Evolutionary conservation across 257 asterid genomes (phyloP), one percentile per base, ranked within the genome.

Genomic region (Solanum microdontum): DNA sequence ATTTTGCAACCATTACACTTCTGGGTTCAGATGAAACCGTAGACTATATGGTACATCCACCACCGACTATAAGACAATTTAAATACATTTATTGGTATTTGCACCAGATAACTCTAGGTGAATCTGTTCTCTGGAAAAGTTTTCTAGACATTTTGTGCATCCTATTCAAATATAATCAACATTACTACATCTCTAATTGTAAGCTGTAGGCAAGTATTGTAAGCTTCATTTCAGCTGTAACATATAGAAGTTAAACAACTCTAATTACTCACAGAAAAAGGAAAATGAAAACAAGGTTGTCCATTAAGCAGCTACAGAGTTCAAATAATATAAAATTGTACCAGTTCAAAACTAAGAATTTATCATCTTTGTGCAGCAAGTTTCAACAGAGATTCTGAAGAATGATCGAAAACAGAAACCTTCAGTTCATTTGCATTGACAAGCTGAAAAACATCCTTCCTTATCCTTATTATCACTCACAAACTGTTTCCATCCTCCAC

Each of bases 361-460:
- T 11, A 8, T 74, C 84, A 40, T 77, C 62, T 40, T 40, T 39
- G 15, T 40, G 62, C 62, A 77, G 62, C 84, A 77, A 77, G 24
- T 77, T 77, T 77, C 84, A 40, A 13, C 36, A 40, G 23, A 77
- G n/a, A 40, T 77, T 77, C 62, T 5, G 62, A 14, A 40, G 36
- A n/a, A 77, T 77, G 1, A 21, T 77, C n/a, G 62, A 24, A 13
- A 77, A 77, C 34, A 11, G 36, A 77, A 33, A 87, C 86, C 60
- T 79, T 79, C 55, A 87, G 34, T 3, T 66, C 85, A 62, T 17
- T 43, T 11, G 70, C 34, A 32, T 36, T 86, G 3, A 87, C 84
- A 66, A 83, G 86, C 74, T 87, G 89, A 60, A 87, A 89, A 68
- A 83, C 34, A 83, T 23, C 91, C 89, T 24, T 32, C 55, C 86